These are phyloP conservation scores for Scleromitrula shiraiana DNA, from an alignment of 2,329 filamentous ascomycete species.

Conservation along the genomic window DNA sequence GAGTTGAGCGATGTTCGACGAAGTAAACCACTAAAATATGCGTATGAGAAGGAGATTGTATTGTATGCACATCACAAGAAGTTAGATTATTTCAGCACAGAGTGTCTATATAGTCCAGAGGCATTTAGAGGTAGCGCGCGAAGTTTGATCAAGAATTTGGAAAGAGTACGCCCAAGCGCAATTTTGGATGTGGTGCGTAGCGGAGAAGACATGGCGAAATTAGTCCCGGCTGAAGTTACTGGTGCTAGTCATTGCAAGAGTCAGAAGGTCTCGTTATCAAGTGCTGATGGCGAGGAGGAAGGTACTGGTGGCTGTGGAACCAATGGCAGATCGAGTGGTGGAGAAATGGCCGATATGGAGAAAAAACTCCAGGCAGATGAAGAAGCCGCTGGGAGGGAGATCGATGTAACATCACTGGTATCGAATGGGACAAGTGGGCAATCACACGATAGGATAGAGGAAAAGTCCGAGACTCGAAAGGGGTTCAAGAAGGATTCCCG, in stretches of 20 bases:
- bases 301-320: slow-evolving; percentile 69
- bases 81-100: slow-evolving; percentile 95
- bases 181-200: slow-evolving; percentile 92
- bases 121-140: slow-evolving; percentile 90
- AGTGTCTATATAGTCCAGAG: slow-evolving; percentile 97
- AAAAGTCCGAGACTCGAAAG: slow-evolving; percentile 28
- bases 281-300: slow-evolving; percentile 34
- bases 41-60: slow-evolving; percentile 98
- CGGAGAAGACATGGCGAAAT: slow-evolving; percentile 88
- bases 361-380: slow-evolving; percentile 60
- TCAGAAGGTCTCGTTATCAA: slow-evolving; percentile 31
- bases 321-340: slow-evolving; percentile 57
- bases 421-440: slow-evolving; percentile 17
- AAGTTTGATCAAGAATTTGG: slow-evolving; percentile 88
- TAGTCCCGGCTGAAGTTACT: slow-evolving; percentile 58
- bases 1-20: slow-evolving; percentile 81
- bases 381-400: slow-evolving; percentile 51
- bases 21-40: slow-evolving; percentile 95
- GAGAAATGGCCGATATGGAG: slow-evolving; percentile 79
- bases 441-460: slow-evolving; percentile 19
- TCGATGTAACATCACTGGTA: slow-evolving; percentile 47
- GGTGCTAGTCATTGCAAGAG: slow-evolving; percentile 41
- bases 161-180: slow-evolving; percentile 85
- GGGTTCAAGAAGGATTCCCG: slow-evolving; percentile 23
- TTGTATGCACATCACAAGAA: slow-evolving; percentile 96